phyloP scores from a whole-genome alignment of 2,329 filamentous ascomycete genomes.

The Clarireedia sp. region DNA sequence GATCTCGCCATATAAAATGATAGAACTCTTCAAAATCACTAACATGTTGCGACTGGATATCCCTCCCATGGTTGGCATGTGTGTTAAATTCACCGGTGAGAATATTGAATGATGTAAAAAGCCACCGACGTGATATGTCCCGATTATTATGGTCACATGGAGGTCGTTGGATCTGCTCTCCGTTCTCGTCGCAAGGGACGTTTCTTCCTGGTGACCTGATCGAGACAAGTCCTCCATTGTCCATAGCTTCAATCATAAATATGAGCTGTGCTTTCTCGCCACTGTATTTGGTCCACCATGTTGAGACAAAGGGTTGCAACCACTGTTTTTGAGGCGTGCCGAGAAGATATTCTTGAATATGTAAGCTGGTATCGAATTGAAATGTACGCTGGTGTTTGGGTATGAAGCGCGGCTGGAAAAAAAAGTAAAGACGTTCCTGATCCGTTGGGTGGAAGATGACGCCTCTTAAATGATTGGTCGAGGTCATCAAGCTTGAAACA shows the following conservation, averaged over 20 bases:
- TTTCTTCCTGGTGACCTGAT: neutral
- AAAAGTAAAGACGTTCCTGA: neutral
- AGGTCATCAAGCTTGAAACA: neutral
- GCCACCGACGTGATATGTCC: too few relatives aligned
- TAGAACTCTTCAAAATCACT: accelerated
- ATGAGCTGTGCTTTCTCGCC: neutral
- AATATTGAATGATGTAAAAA: slow-evolving; percentile 12
- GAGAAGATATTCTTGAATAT: neutral
- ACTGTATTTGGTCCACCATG: neutral
- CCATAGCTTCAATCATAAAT: neutral
- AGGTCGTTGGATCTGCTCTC: too few relatives aligned
- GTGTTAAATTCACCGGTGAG: slow-evolving; percentile 6
- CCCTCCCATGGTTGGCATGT: neutral
- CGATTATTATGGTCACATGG: neutral
- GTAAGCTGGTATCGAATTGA: neutral
- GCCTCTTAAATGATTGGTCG: neutral
- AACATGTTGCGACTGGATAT: neutral
- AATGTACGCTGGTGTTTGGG: accelerated
- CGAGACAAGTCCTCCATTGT: neutral
- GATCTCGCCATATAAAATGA: neutral
- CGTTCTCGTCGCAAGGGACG: too few relatives aligned
- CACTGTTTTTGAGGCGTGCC: neutral
- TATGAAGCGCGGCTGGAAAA: neutral
- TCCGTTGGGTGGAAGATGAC: slow-evolving; percentile 1
- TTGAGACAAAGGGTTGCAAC: neutral